Evolutionary conservation across 148 eudicot genomes (phyloP), one percentile per base, ranked within the genome.

Genomic region (Cornus florida): DNA sequence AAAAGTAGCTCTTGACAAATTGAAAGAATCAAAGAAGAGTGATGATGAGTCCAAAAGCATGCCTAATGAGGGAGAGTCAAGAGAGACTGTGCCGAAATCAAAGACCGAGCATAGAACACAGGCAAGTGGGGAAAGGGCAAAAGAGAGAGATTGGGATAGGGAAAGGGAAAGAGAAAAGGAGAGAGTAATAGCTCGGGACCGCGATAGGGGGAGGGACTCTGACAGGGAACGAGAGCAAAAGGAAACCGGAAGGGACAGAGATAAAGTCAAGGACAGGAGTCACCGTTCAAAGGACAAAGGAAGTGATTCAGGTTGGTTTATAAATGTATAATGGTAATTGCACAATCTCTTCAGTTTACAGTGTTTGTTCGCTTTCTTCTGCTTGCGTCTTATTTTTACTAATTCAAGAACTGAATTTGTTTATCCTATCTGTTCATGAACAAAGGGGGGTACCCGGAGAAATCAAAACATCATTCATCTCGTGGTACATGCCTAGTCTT

Each of bases 151-250:
- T 32, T 78, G 87, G 77, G 89, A 87, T 7, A 86, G 84, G 78
- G 90, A 85, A 24, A 88, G 90, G 81, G 95, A 90, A 10, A 88
- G 87, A 56, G 90, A 88, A 11, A 82, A 84, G 83, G 92, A 90
- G 41, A 87, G 83, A 82, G 77, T 50, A 16, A 88, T 80, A 84
- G 74, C 84, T 22, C 85, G 93, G 31, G 92, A 93, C 69, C 92
- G 89, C 75, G 97, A 90, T 1, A 84, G 97, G 81, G 95, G 93
- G 75, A 89, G 91, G 84, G 98, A 90, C 75, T 92, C 95, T 77
- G 96, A 91, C 64, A 82, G 97, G 86, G 97, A 94, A 65, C 83
- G 93, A 70, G 95, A 92, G 56, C 77, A 89, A 82, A 92, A 92
- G 67, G 97, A 94, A 39, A 10, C 64, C 53, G 97, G 90, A 59